Evolutionary conservation across 78 protist genomes (phyloP).

Genomic region (Anaeramoeba flamelloides): DNA sequence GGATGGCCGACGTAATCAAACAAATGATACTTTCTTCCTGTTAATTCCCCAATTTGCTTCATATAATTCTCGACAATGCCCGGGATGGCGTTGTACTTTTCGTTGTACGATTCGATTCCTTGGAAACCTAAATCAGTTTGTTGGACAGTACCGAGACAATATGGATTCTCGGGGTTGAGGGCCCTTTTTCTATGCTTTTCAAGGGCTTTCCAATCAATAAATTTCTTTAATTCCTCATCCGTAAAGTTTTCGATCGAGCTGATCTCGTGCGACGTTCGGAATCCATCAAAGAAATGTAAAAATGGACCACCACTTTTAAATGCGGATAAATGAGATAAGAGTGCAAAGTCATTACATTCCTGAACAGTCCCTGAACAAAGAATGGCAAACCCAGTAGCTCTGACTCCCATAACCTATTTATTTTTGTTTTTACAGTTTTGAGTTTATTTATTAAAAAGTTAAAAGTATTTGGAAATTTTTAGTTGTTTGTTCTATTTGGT

Average conservation of each 20-base stretch:
- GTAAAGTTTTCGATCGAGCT: too few species aligned
- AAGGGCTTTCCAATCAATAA: constrained; percentile 8
- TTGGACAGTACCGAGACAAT: constrained; percentile 25
- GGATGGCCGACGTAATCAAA: constrained; percentile 39
- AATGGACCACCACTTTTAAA: constrained; percentile 30
- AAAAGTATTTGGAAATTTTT: too few species aligned
- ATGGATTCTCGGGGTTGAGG: constrained; percentile 36
- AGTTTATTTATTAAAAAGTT: too few species aligned
- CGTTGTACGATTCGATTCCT: constrained; percentile 22
- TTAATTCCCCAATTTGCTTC: constrained; percentile 18
- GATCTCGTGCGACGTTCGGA: constrained; percentile 38
- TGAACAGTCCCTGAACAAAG: constrained; percentile 29
- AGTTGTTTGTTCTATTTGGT: too few species aligned
- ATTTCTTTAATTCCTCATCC: too few species aligned
- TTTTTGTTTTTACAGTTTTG: too few species aligned
- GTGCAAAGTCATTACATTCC: constrained; percentile 32
- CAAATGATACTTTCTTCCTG: constrained; percentile 28
- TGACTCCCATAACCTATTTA: too few species aligned
- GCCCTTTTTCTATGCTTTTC: constrained; percentile 22
- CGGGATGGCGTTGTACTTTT: constrained; percentile 23
- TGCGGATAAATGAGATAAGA: constrained; percentile 31
- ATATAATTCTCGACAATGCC: constrained; percentile 21
- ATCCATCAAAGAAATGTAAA: constrained; percentile 54
- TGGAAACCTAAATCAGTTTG: constrained; percentile 32
- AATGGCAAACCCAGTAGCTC: constrained; percentile 34